Base-by-base conservation (phyloP, 371 early-diverging fungal genomes). In the Umbelopsis sp. region DNA sequence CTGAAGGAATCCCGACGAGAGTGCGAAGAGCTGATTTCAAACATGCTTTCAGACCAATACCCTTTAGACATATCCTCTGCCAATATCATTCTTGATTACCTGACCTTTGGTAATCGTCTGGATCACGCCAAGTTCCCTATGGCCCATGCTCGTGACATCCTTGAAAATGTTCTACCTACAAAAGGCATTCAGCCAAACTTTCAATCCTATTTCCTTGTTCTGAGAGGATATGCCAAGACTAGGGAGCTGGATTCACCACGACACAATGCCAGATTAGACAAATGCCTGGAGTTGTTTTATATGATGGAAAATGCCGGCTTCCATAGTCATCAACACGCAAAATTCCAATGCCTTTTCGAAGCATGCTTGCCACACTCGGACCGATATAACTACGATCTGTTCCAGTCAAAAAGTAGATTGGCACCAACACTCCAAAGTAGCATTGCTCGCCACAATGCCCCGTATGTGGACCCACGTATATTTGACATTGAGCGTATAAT, bases 401-500 rank as follows among this genome's bases (percentile, higher is more conserved):
- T 80, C 44, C 48, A 32, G n/a, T 53, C 70, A 18, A 69, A 69
- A 53, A 63, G 41, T 16, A 25, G 72, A 14, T 51, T 72, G 29
- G 29, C 51, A 24, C 62, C 68, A 6, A 41, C 44, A 9, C 35
- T 70, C 4, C 24, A 25, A 37, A 48, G 44, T 18, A 68, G 66
- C 45, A 41, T 68, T 20, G 44, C 22, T 12, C 52, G 64, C 20
- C 52, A 63, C 48, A 37, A 63, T n/a, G 38, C 32, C 57, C 51
- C 63, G 62, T 11, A 44, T 77, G 53, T 67, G 12, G 84, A 83
- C 67, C 72, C 44, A 20, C 81, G 84, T 25, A 29, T 83, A 16
- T 80, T 78, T 65, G 78, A 81, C 22, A 76, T 84, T 46, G 84
- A 84, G 66, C 70, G 75, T 20, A 74, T 80, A 46, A 84, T 84